Evolutionary conservation across 108 stramenopile genomes (phyloP), one percentile per base, ranked within the genome.

Genomic region (Nitzschia inconspicua): DNA sequence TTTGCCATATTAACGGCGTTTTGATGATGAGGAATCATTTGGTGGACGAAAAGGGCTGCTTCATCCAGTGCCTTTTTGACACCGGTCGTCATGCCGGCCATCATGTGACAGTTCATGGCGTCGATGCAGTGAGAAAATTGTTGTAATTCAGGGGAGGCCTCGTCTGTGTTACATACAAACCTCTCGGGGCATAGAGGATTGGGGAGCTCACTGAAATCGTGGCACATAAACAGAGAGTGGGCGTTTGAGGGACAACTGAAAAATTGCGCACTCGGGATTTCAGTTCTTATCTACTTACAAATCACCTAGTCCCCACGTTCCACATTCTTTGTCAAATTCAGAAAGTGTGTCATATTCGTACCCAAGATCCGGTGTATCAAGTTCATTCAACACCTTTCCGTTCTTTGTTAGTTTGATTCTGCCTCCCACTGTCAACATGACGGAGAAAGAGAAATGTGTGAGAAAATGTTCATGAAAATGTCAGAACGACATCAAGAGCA

Each of bases 1-100:
- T 91, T 93, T 7, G 89, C 89, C 94, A 95, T 95, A 56, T 93
- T 95, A 13, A 91, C 76, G 16, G 91, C 94, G 46, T 95, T 93
- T 57, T 89, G 74, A 61, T 93, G 88, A 66, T 93, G 94, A 25
- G 94, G 89, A 35, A 95, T 93, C 91, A 93, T 95, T 72, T 95
- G 91, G 58, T 86, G 83, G 44, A 86, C 77, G 44, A 87, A 87
- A 29, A 83, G 44, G 1, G 69, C 77, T 7, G 56, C 35, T 35
- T 55, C 75, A 32, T 42, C 34, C 19, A 56, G 20, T 41, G n/a
- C 31, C 9, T 23, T 24, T 6, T 35, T 22, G 10, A 49, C 48
- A 9, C 32, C 42, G 8, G 78, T 77, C 35, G 82, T 83, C 85
- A 87, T 87, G 4, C 75, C 77, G 23, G 13, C 44, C 55, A 75